Base-by-base conservation (phyloP, 176 grass and related monocot genomes). In the Triticum dicoccoides region DNA sequence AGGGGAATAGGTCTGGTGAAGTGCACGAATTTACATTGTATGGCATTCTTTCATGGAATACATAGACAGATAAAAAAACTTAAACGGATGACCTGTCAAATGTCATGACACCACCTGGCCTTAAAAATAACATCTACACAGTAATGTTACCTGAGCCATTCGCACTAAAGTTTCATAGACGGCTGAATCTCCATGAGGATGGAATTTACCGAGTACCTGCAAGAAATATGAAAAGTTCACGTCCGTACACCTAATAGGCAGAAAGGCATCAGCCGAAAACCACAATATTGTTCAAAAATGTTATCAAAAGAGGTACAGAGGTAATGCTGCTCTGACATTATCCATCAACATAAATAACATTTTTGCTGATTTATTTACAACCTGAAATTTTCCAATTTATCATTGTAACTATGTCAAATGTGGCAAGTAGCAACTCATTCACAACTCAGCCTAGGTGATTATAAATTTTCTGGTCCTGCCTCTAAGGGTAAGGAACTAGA, bases 191-290 rank as follows among this genome's bases (percentile, higher is more conserved):
- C 96, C 96, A 73, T 98, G 96, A 5, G 96, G 93, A 86, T 98
- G 96, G 78, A 94, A 98, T 61, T 98, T 98, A 85, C 96, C 96
- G 38, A 98, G 86, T 66, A 98, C 96, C 96, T 98, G 83, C 71
- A 89, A 63, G 18, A 84, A 84, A 34, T 62, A 65, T 10, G 29
- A 59, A 47, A 15, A 15, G 3, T 51, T 44, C 9, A 58, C 33
- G 33, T 32, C 25, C 4, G 10, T 30, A 49, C 72, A 49, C 72
- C 41, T 51, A 35, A 69, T 30, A 75, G 41, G 42, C 23, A 75
- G 41, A 49, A 49, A 51, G 23, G 9, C 41, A 25, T 29, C 11
- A 75, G 12, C 23, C n/a, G 15, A 67, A 27, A 73, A 74, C 15
- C 6, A 74, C 12, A 74, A 14, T 47, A 29, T 24, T 49, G 71